A percentile compares a stretch with the other conserved stretches of the same genome.
Conservation (phyloP, 176 grass and related monocot genomes). For the barley (Hordeum vulgare) region DNA sequence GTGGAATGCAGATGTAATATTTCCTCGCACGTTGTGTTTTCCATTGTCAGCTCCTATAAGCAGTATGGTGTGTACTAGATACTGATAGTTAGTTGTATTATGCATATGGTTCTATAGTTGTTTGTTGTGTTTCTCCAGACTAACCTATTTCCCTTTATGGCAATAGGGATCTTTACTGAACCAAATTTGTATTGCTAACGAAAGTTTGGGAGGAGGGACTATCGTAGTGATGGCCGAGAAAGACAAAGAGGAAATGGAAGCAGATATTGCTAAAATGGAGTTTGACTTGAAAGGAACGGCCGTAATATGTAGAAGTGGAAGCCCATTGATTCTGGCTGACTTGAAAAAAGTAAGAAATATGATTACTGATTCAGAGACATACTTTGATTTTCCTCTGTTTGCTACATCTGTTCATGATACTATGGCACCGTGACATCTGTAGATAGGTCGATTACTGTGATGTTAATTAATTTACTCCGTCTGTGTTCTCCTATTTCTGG, state of each 20-base stretch:
- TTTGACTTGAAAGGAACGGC: slow-evolving; percentile 77
- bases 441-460: not conserved
- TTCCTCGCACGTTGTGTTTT: not conserved
- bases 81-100: not conserved
- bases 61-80: not conserved
- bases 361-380: not conserved
- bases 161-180: slow-evolving; percentile 71
- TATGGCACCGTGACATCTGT: not conserved
- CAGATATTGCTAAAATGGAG: slow-evolving; percentile 85
- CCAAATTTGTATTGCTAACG: slow-evolving; percentile 77
- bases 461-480: slow-evolving; percentile 15
- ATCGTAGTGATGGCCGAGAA: slow-evolving; percentile 77
- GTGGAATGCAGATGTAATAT: not conserved
- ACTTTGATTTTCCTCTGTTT: slow-evolving; percentile 1
- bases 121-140: not conserved
- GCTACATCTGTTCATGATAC: not conserved
- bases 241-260: slow-evolving; percentile 87
- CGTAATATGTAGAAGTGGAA: slow-evolving; percentile 82
- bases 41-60: not conserved
- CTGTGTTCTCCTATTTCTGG: slow-evolving; percentile 1
- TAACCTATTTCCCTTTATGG: slow-evolving; percentile 10
- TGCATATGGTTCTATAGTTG: not conserved
- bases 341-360: slow-evolving; percentile 56
- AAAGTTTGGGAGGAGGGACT: slow-evolving; percentile 70
- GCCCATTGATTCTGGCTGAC: slow-evolving; percentile 71